Base-by-base conservation (phyloP, 1,139 yeast species). In the Hanseniaspora sp. region DNA sequence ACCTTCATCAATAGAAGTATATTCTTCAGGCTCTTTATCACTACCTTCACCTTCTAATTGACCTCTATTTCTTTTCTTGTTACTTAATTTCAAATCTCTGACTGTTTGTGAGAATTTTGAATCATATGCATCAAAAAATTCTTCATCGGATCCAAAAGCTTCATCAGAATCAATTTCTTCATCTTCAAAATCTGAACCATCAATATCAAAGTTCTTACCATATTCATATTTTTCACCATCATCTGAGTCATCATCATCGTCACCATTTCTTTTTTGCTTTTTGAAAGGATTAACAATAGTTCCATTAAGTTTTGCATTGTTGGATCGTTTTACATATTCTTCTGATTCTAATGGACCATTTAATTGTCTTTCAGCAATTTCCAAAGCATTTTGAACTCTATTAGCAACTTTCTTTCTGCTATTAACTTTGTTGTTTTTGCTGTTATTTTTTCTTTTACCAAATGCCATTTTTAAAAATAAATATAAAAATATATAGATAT, bases 101-200 rank as follows among this genome's bases (percentile, higher is more conserved):
- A 81, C 70, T 11, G 83, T 78, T 62, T 82, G 86, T 5, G 86
- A 80, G 60, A 82, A 79, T 61, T 78, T 82, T 30, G 85, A 78
- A 64, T 78, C 76, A 61, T 82, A 69, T 15, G 82, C 77, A 66
- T 83, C 90, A 60, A 51, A 51, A 12, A 73, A 79, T 55, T 83
- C 92, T 62, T 83, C 88, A 56, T 80, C 90, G 0, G 86, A 80
- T 1, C 86, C 88, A 55, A 83, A 69, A 0, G 87, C 90, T 60
- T 82, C 90, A 64, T 83, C 90, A 0, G 88, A 81, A 61, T 82
- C 86, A 42, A 82, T 69, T 57, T 83, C 90, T 63, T 83, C 90
- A 64, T 83, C 90, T 48, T 74, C 79, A 60, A 77, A 74, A 48
- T 73, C 74, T 13, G 53, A 51, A 18, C 53, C 53, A 17, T 51